phyloP scores from a whole-genome alignment of 2,329 filamentous ascomycete species.

The Fusarium albosuccineum region DNA sequence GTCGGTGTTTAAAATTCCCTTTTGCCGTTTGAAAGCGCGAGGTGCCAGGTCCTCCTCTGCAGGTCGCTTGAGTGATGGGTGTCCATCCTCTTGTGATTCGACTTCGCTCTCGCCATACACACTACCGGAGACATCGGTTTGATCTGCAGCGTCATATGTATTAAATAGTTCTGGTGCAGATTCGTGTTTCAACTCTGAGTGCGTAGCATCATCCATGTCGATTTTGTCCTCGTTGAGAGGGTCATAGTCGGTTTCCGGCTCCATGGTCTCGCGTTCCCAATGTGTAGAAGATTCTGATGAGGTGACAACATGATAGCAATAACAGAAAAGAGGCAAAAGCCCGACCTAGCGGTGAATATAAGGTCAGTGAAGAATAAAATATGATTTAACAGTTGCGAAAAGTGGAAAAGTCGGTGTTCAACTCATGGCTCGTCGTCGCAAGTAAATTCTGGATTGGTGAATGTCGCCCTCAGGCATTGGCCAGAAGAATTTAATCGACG shows the following conservation, averaged over 20 bases:
- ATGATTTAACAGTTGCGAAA: not conserved
- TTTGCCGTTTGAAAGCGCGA: constrained; percentile 61
- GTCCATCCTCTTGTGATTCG: constrained; percentile 18
- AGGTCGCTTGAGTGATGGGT: constrained; percentile 48
- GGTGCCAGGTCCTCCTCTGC: constrained; percentile 40
- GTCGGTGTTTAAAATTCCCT: constrained; percentile 56
- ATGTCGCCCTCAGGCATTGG: not conserved
- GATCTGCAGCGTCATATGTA: constrained; percentile 12
- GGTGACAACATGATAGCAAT: constrained; percentile 48
- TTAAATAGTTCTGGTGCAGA: constrained; percentile 1
- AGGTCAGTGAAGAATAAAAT: not conserved
- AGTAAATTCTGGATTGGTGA: constrained; percentile 15
- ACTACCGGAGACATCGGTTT: constrained; percentile 27
- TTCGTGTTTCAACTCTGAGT: constrained; percentile 25
- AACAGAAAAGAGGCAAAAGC: constrained; percentile 5
- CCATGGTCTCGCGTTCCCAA: constrained; percentile 48
- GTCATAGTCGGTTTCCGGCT: constrained; percentile 43
- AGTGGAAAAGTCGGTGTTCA: constrained; percentile 12
- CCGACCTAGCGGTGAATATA: constrained; percentile 19
- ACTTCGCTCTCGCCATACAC: constrained; percentile 30
- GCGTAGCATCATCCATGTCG: constrained; percentile 9
- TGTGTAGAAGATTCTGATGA: constrained; percentile 35
- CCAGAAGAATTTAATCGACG: constrained; percentile 7
- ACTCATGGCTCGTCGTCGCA: constrained; percentile 15
- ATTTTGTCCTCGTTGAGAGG: constrained; percentile 31